Conservation (phyloP, 176 grass and related monocot genomes). For the Lolium rigidum region DNA sequence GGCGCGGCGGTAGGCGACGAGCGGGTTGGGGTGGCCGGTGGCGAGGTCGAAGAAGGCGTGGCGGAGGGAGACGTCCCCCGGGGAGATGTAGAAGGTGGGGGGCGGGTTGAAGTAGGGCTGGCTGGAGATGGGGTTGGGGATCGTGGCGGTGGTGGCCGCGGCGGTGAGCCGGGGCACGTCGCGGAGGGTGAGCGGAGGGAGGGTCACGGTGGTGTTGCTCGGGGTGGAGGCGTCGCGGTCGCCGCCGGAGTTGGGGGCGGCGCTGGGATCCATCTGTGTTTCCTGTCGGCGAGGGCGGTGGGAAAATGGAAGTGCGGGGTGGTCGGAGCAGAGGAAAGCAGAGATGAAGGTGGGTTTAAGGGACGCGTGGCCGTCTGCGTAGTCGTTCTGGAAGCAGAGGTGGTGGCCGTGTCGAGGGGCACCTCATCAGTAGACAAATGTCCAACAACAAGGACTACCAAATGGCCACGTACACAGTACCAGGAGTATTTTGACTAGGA, state of each 20-base stretch:
- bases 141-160: background rate
- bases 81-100: conserved; percentile 78
- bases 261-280: conserved; percentile 47
- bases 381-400: conserved; percentile 21
- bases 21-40: conserved; percentile 21
- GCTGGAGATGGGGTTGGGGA: conserved; percentile 69
- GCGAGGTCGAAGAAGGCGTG: conserved; percentile 78
- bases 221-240: conserved; percentile 18
- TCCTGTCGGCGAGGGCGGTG: conserved; percentile 4
- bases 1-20: conserved; percentile 76
- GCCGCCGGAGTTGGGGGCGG: conserved; percentile 18
- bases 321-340: background rate
- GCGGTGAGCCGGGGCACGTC: conserved; percentile 41
- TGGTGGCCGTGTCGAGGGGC: conserved; percentile 21
- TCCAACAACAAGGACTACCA: background rate
- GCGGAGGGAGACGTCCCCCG: conserved; percentile 71
- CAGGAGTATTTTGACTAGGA: background rate
- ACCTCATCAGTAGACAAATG: conserved; percentile 13
- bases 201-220: conserved; percentile 43
- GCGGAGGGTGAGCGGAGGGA: conserved; percentile 55
- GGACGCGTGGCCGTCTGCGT: conserved; percentile 28
- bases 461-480: conserved; percentile 25
- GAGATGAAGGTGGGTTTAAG: background rate
- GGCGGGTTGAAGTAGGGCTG: conserved; percentile 64
- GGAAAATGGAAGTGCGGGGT: background rate